A percentile compares a stretch with the other conserved stretches of the same genome.
These are phyloP conservation scores for Teratosphaeria zuluensis DNA, from an alignment of 2,329 filamentous ascomycete genomes.

Conservation along the genomic window DNA sequence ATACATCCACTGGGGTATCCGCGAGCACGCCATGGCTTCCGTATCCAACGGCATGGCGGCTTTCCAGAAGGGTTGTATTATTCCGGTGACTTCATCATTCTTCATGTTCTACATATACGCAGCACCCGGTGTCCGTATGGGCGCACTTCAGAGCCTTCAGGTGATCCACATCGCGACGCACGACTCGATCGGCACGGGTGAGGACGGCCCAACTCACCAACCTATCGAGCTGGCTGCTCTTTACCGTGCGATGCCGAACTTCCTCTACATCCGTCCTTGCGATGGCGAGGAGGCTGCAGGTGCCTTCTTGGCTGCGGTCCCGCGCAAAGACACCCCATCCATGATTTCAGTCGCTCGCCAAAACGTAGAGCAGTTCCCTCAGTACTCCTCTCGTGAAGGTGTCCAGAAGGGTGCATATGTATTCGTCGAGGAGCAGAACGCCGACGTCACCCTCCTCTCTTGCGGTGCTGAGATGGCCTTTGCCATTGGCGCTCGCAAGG, in stretches of 20 bases:
- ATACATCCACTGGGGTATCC: slow-evolving; percentile 49
- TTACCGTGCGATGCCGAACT: slow-evolving; percentile 72
- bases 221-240: slow-evolving; percentile 96
- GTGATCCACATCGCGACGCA: slow-evolving; percentile 53
- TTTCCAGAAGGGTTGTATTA: slow-evolving; percentile 26
- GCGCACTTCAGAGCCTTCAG: slow-evolving; percentile 27
- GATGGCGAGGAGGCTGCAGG: slow-evolving; percentile 32
- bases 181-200: slow-evolving; percentile 97
- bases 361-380: slow-evolving; percentile 29
- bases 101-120: slow-evolving; percentile 35
- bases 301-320: slow-evolving; percentile 33
- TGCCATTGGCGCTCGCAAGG: slow-evolving; percentile 34
- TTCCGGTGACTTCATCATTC: slow-evolving; percentile 29
- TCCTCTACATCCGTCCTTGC: slow-evolving; percentile 29
- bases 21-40: slow-evolving; percentile 52
- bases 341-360: slow-evolving; percentile 39
- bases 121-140: slow-evolving; percentile 29
- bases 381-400: slow-evolving; percentile 27
- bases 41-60: slow-evolving; percentile 36
- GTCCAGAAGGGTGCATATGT: slow-evolving; percentile 36
- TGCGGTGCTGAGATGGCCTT: slow-evolving; percentile 43
- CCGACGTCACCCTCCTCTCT: slow-evolving; percentile 39
- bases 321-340: slow-evolving; percentile 29
- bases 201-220: slow-evolving; percentile 97
- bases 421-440: slow-evolving; percentile 27